These are phyloP conservation scores for Dimocarpus longan DNA, from an alignment of 345 rosid species.

Conservation along the genomic window DNA sequence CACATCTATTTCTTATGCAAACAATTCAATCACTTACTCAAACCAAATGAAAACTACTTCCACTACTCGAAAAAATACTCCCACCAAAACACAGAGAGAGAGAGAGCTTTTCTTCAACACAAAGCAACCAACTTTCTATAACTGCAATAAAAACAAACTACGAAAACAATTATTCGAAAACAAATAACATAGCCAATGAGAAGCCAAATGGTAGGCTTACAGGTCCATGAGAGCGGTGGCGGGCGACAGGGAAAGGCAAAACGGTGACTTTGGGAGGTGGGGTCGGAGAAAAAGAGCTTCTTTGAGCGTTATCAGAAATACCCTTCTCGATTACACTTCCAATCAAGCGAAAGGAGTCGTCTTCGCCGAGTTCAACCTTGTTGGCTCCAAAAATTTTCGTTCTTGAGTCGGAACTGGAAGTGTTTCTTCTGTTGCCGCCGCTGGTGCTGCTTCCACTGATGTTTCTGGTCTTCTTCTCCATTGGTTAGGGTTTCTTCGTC, in stretches of 20 bases:
- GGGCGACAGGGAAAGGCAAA: slow-evolving; percentile 84
- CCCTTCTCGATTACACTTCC: slow-evolving; percentile 84
- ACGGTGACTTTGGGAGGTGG: slow-evolving; percentile 61
- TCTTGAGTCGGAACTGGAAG: neutral
- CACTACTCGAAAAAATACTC: too few species aligned
- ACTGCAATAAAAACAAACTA: neutral
- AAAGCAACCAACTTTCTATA: too few species aligned
- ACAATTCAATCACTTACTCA: too few species aligned
- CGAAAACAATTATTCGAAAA: too few species aligned
- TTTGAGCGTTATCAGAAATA: slow-evolving; percentile 31
- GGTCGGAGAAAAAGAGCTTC: slow-evolving; percentile 32
- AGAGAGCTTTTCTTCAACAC: too few species aligned
- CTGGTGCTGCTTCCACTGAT: neutral
- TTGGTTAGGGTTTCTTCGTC: neutral
- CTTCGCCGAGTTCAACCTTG: slow-evolving; percentile 31
- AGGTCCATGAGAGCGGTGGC: slow-evolving; percentile 91
- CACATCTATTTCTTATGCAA: too few species aligned
- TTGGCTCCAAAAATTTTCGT: slow-evolving; percentile 25
- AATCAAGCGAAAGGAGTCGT: slow-evolving; percentile 40
- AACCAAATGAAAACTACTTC: too few species aligned
- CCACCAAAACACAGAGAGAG: too few species aligned
- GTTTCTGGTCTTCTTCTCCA: slow-evolving; percentile 28
- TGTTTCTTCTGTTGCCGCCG: slow-evolving; percentile 6
- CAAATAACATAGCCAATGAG: neutral
- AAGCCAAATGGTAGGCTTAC: slow-evolving; percentile 41